These are phyloP conservation scores for Russula compacta DNA, from an alignment of 768 basidiomycete species.

Conservation along the genomic window DNA sequence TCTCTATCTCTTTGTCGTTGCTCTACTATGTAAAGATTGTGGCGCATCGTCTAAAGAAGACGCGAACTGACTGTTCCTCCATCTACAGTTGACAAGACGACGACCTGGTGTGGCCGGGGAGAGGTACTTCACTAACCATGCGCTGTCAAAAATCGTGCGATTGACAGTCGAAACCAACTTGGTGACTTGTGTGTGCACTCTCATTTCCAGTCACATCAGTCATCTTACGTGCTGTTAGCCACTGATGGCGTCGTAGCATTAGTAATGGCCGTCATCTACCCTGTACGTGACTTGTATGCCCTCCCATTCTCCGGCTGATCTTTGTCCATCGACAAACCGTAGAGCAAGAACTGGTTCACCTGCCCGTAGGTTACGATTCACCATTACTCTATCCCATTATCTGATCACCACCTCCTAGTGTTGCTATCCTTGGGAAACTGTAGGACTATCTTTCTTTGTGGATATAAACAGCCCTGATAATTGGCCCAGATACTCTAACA, in stretches of 20 bases:
- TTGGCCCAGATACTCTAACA: constrained; percentile 3
- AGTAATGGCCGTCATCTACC: background rate
- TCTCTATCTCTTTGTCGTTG: background rate
- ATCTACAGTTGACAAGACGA: background rate
- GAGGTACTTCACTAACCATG: background rate
- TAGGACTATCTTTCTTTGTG: background rate
- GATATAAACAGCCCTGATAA: background rate
- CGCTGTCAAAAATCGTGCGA: background rate
- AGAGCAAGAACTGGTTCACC: constrained; percentile 3
- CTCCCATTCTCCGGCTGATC: background rate
- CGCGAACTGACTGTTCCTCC: background rate
- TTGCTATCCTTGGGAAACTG: constrained; percentile 9
- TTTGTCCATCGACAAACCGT: background rate
- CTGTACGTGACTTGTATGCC: background rate
- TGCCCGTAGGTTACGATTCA: constrained; percentile 1
- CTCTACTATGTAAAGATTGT: background rate
- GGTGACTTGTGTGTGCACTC: background rate
- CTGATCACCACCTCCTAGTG: background rate
- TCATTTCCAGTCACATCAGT: background rate
- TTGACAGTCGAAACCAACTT: constrained; percentile 9
- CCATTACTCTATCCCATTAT: background rate
- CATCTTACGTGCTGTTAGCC: background rate
- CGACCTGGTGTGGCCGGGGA: background rate
- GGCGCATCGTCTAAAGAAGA: background rate
- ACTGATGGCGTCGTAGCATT: background rate